A percentile compares a stretch with the other conserved stretches of the same genome.
Evolutionary conservation across 306 rosid genomes (phyloP).

Genomic region (Pterocarpus santalinus): DNA sequence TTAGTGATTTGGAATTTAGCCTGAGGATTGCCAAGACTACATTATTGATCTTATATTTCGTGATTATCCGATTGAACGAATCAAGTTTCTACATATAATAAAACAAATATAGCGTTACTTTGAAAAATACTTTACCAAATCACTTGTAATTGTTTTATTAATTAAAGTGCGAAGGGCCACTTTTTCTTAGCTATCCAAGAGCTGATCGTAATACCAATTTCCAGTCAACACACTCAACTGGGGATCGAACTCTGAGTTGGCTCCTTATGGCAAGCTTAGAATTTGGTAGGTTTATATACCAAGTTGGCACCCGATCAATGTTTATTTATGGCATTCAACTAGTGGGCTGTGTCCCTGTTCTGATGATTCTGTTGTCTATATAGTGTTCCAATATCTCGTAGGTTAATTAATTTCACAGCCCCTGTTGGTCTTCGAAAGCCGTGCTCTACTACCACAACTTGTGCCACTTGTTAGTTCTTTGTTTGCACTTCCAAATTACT

Average conservation of each 20-base stretch:
- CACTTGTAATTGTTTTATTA: too few species aligned
- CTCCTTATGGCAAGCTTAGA: not conserved
- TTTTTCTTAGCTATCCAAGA: too few species aligned
- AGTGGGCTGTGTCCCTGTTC: not conserved
- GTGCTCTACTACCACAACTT: not conserved
- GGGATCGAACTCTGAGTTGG: conserved; percentile 3
- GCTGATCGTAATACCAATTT: not conserved
- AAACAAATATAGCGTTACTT: too few species aligned
- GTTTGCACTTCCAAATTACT: not conserved
- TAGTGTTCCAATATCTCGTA: not conserved
- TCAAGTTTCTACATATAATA: too few species aligned
- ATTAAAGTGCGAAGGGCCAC: too few species aligned
- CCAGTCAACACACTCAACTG: not conserved
- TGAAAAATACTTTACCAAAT: too few species aligned
- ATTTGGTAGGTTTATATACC: not conserved
- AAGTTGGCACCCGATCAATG: conserved; percentile 6
- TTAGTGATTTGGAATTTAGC: too few species aligned
- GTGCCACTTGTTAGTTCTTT: not conserved
- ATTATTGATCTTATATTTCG: too few species aligned
- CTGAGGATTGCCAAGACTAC: too few species aligned
- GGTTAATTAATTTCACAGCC: not conserved
- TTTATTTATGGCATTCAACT: conserved; percentile 18
- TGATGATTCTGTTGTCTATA: not conserved
- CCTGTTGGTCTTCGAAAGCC: not conserved
- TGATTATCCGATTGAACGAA: too few species aligned